Percentiles rank a stretch among this genome's conserved stretches.
Evolutionary conservation across 2,329 filamentous ascomycete genomes (phyloP).

Genomic region (Davidsoniella neocaledoniae): DNA sequence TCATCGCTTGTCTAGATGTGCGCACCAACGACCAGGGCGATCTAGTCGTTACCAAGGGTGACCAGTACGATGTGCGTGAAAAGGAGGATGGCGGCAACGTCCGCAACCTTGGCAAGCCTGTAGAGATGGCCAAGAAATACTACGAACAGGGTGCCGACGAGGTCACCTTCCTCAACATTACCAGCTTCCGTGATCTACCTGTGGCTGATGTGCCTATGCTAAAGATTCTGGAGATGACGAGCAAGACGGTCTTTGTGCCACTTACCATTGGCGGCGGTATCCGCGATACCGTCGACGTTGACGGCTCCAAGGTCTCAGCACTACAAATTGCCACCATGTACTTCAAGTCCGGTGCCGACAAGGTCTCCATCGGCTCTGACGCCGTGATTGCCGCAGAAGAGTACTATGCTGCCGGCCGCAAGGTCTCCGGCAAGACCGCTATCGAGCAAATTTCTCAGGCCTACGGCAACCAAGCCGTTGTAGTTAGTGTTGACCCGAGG

Average conservation of each 20-base stretch:
- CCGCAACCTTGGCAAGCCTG: conserved; percentile 88
- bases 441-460: conserved; percentile 90
- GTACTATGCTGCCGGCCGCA: conserved; percentile 57
- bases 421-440: conserved; percentile 63
- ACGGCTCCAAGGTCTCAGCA: conserved; percentile 72
- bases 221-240: conserved; percentile 72
- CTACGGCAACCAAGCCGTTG: conserved; percentile 93
- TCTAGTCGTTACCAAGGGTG: conserved; percentile 92
- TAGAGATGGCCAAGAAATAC: conserved; percentile 84
- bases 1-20: conserved; percentile 94
- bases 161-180: conserved; percentile 96
- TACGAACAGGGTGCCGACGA: conserved; percentile 96
- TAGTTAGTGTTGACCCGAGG: conserved; percentile 88
- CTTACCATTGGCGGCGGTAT: conserved; percentile 93
- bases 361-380: conserved; percentile 91
- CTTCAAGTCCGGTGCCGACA: conserved; percentile 93
- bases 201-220: conserved; percentile 89
- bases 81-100: conserved; percentile 53
- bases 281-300: conserved; percentile 75
- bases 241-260: conserved; percentile 86
- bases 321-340: conserved; percentile 92
- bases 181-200: conserved; percentile 89
- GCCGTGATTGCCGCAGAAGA: conserved; percentile 85
- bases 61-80: conserved; percentile 96
- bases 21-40: conserved; percentile 88